phyloP scores from a whole-genome alignment of 768 basidiomycete genomes.

The Podaxis rugospora region DNA sequence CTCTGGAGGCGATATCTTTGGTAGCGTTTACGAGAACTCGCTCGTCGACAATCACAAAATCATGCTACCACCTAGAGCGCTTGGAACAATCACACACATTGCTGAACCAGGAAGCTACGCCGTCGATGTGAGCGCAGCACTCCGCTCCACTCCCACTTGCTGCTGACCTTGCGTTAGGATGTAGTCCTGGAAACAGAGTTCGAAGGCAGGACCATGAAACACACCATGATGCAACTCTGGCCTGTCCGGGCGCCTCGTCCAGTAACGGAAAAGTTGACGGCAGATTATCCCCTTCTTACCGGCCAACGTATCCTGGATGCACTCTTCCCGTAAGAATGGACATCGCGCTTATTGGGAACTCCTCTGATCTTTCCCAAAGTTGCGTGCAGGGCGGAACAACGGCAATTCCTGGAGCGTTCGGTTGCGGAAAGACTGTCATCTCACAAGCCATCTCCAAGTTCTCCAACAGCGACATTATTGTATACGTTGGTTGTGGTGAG shows the following conservation, averaged over 20 bases:
- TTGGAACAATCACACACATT: constrained; percentile 91
- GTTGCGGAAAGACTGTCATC: constrained; percentile 98
- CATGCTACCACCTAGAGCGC: constrained; percentile 89
- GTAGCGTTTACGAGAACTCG: constrained; percentile 94
- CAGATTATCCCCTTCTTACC: constrained; percentile 87
- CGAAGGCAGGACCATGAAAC: constrained; percentile 88
- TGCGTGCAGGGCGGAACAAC: constrained; percentile 97
- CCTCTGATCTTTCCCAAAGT: constrained; percentile 27
- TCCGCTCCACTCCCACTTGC: neutral
- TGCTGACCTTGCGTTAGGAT: constrained; percentile 48
- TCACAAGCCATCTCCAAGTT: constrained; percentile 97
- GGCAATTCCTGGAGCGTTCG: constrained; percentile 98
- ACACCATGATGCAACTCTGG: constrained; percentile 98
- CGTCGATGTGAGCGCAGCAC: constrained; percentile 62
- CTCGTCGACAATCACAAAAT: constrained; percentile 96
- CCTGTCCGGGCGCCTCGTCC: constrained; percentile 98
- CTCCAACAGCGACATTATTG: constrained; percentile 98
- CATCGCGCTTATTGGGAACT: neutral
- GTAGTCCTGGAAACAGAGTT: constrained; percentile 97
- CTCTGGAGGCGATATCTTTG: constrained; percentile 95
- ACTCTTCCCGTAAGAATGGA: constrained; percentile 77
- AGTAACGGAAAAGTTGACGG: constrained; percentile 91
- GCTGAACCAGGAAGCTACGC: constrained; percentile 93
- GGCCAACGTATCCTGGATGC: constrained; percentile 97
- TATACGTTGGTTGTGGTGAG: constrained; percentile 99